These are phyloP conservation scores for Xylaria arbuscula DNA, from an alignment of 2,329 filamentous ascomycete species.

Conservation along the genomic window DNA sequence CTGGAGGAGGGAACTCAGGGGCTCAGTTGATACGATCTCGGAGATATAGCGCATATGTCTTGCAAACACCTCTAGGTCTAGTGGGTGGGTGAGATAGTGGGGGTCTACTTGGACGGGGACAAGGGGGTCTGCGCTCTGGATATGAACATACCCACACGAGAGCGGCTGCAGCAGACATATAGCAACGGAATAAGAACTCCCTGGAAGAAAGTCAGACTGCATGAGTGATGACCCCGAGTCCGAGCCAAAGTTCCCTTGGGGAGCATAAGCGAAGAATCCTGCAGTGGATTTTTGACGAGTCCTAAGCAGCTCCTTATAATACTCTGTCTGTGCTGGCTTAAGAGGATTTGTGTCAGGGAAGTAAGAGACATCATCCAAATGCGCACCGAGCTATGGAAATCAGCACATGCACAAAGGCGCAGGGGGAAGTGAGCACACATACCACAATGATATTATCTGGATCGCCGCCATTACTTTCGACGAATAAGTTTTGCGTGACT, in stretches of 20 bases:
- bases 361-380: no score
- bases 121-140: not conserved
- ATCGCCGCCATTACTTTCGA: no score
- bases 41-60: not conserved
- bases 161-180: not conserved
- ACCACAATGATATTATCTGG: no score
- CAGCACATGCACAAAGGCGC: no score
- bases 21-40: not conserved
- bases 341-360: not conserved
- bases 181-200: constrained; percentile 2
- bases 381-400: no score
- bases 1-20: not conserved
- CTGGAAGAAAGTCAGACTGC: not conserved
- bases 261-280: not conserved
- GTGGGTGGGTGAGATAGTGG: not conserved
- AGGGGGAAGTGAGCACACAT: no score
- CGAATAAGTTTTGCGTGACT: no score
- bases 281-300: not conserved
- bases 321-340: not conserved
- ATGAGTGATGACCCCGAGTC: not conserved
- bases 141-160: not conserved
- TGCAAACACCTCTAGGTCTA: not conserved
- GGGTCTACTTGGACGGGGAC: not conserved
- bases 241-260: not conserved
- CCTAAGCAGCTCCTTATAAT: not conserved